Percentiles rank a stretch among this genome's conserved stretches.
phyloP scores from a whole-genome alignment of 805 yeast species.

The Starmerella sirachaensis region DNA sequence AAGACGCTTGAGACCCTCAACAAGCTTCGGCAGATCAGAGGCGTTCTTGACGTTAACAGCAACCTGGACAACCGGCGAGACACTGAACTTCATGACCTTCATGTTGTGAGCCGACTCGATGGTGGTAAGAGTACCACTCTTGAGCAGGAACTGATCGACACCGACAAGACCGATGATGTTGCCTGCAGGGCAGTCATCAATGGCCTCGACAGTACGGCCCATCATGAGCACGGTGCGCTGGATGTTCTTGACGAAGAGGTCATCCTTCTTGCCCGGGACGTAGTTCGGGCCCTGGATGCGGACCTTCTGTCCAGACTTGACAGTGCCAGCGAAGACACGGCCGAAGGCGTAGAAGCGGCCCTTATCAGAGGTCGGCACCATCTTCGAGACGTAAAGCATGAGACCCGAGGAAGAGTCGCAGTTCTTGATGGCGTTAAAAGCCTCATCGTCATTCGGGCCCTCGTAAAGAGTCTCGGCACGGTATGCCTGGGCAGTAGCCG shows the following conservation, averaged over 20 bases:
- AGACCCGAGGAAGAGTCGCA: conserved; percentile 98
- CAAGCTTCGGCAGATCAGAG: conserved; percentile 97
- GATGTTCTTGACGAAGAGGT: conserved; percentile 88
- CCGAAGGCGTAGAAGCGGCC: conserved; percentile 99
- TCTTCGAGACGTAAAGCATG: conserved; percentile 99
- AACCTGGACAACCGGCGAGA: conserved; percentile 98
- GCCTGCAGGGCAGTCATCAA: conserved; percentile 99
- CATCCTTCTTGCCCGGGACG: conserved; percentile 96
- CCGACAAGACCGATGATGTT: conserved; percentile 99
- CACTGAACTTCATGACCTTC: conserved; percentile 99
- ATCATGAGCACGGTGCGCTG: conserved; percentile 99
- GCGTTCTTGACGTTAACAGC: conserved; percentile 99
- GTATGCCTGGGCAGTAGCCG: conserved; percentile 97
- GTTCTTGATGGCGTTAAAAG: conserved; percentile 85
- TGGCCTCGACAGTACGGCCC: conserved; percentile 97
- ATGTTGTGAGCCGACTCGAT: conserved; percentile 94
- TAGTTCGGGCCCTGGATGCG: conserved; percentile 99
- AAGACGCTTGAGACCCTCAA: conserved; percentile 99
- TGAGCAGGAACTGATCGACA: conserved; percentile 98
- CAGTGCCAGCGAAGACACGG: conserved; percentile 99
- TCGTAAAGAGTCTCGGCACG: conserved; percentile 98
- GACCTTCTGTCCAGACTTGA: conserved; percentile 96
- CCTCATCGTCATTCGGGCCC: conserved; percentile 87
- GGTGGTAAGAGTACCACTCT: conserved; percentile 98
- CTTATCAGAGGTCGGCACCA: conserved; percentile 99